Base-by-base conservation (phyloP, 495 filamentous ascomycete species). In the Tirmania nivea region DNA sequence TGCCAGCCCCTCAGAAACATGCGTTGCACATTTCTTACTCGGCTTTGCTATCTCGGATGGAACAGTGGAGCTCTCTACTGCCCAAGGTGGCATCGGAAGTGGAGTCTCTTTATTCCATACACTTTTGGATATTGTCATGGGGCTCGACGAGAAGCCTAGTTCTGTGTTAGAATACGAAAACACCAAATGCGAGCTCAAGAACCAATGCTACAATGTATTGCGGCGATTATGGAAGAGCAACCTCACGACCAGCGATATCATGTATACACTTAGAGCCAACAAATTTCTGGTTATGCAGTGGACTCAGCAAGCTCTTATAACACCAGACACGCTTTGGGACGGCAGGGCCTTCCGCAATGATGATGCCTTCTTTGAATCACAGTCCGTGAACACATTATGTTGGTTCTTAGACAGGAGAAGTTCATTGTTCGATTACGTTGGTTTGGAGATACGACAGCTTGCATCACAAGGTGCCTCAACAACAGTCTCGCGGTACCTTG, bases 21-120 rank as follows among this genome's bases (percentile, higher is more conserved):
- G 79, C 14, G 77, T 96, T 49, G 88, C 89, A 3, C 90, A 99
- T 66, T 71, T 90, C 47, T 68, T 99, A 17, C 80, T 99, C 19
- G 90, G 90, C 0, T 95, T 99, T 63, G 48, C 11, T 12, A 31
- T 17, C 16, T 20, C 48, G 11, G 21, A 50, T 50, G 71, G 72
- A 34, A 88, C 84, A 59, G 73, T 76, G 45, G 56, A 59, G 42
- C 59, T 65, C 31, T 59, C 58, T 25, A 56, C 56, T 12, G 59
- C 55, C 20, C 51, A 62, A 48, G 62, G 62, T 21, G 62, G 62
- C 8, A 61, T 65, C 14, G 62, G 62, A 14, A 59, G 74, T 17
- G 71, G 76, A 21, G 71, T 70, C 50, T 89, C 92, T 8, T 72
- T 99, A 34, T 81, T 96, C 60, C 88, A 99, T 69, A 70, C 76